Percentiles rank a stretch among this genome's conserved stretches.
These are phyloP conservation scores for Diplocarpon mali DNA, from an alignment of 2,329 filamentous ascomycete genomes.

Conservation along the genomic window DNA sequence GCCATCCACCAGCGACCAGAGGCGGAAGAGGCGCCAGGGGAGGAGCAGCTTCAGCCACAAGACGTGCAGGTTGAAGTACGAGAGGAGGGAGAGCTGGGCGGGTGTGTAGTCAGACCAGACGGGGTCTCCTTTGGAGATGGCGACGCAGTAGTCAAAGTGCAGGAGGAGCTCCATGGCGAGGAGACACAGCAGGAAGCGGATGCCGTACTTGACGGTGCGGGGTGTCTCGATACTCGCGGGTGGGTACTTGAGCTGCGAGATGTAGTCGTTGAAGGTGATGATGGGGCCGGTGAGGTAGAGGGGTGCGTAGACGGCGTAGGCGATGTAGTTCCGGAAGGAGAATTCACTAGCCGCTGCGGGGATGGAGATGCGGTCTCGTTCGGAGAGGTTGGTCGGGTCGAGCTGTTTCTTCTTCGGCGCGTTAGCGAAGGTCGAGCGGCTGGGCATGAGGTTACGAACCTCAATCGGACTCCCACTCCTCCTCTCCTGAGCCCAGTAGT, in stretches of 20 bases:
- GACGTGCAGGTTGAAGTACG: constrained; percentile 91
- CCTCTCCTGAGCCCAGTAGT: constrained; percentile 78
- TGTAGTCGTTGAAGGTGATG: constrained; percentile 95
- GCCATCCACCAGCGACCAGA: constrained; percentile 87
- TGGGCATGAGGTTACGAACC: constrained; percentile 44
- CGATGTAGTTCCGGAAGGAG: constrained; percentile 75
- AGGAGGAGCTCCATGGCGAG: constrained; percentile 85
- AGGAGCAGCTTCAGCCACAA: constrained; percentile 97
- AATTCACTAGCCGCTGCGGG: constrained; percentile 64
- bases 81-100: constrained; percentile 78
- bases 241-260: constrained; percentile 70
- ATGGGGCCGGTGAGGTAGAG: constrained; percentile 90
- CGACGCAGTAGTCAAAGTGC: constrained; percentile 87
- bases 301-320: constrained; percentile 83
- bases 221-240: constrained; percentile 56
- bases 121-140: constrained; percentile 73
- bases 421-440: constrained; percentile 41
- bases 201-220: constrained; percentile 69
- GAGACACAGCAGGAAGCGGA: constrained; percentile 71
- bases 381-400: constrained; percentile 75
- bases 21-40: constrained; percentile 95
- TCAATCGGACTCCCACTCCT: constrained; percentile 58
- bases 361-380: constrained; percentile 72
- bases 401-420: constrained; percentile 90
- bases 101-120: constrained; percentile 77